Conservation (phyloP, 1,139 yeast species). For the Scheffersomyces quercinus region DNA sequence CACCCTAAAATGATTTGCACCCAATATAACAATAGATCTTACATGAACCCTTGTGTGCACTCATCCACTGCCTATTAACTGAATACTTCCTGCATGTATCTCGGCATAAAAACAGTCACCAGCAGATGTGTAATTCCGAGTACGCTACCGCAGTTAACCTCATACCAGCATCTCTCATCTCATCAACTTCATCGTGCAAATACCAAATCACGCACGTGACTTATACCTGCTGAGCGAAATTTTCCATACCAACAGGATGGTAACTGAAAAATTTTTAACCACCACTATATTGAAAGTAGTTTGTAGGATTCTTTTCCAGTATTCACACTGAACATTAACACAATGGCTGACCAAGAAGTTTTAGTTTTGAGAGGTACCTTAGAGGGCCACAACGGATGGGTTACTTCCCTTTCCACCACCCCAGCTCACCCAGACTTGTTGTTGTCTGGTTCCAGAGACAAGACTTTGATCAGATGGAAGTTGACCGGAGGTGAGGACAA, state of each 20-base stretch:
- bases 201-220: not conserved
- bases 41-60: not conserved
- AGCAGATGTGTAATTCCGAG: constrained; percentile 35
- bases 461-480: constrained; percentile 98
- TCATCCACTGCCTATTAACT: not conserved
- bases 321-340: constrained; percentile 9
- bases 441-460: constrained; percentile 98
- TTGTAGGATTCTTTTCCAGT: not conserved
- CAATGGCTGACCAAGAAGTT: constrained; percentile 83
- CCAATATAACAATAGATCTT: not conserved
- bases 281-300: not conserved
- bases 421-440: constrained; percentile 98
- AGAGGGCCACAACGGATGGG: constrained; percentile 90
- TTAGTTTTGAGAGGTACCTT: constrained; percentile 99
- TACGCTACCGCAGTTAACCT: constrained; percentile 24
- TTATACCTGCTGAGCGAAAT: not conserved
- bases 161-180: constrained; percentile 16
- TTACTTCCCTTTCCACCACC: constrained; percentile 97
- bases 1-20: too few species aligned
- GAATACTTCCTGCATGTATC: constrained; percentile 19
- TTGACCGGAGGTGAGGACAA: constrained; percentile 93
- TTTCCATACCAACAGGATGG: constrained; percentile 1
- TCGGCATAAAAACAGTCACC: constrained; percentile 44
- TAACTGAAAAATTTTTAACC: constrained; percentile 4
- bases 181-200: not conserved